Conservation (phyloP, 2,329 filamentous ascomycete genomes). For the Ascochyta viciae-villosae region DNA sequence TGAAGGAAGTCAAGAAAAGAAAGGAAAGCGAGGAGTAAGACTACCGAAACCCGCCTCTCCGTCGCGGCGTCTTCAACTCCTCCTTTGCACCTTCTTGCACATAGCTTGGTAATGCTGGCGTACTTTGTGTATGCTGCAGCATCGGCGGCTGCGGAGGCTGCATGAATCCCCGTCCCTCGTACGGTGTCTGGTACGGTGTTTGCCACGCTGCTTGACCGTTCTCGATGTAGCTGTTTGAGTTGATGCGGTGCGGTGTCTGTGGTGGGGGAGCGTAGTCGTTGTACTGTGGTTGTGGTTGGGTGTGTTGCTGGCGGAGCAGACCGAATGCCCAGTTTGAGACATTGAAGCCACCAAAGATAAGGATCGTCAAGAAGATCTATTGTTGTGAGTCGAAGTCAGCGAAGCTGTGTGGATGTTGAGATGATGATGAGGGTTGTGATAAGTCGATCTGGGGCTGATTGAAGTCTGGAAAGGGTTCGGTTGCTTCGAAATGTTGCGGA, state of each 20-base stretch:
- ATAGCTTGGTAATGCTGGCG: slow-evolving; percentile 33
- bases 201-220: slow-evolving; percentile 29
- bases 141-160: slow-evolving; percentile 30
- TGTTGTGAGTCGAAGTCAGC: slow-evolving; percentile 23
- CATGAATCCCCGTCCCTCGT: slow-evolving; percentile 24
- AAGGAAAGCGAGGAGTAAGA: background rate
- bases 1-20: background rate
- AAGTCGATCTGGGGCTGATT: background rate
- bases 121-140: slow-evolving; percentile 36
- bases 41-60: slow-evolving; percentile 27
- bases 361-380: slow-evolving; percentile 55
- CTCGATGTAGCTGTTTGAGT: slow-evolving; percentile 30
- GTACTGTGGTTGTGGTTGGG: slow-evolving; percentile 25
- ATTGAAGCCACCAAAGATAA: slow-evolving; percentile 61
- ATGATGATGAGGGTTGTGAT: background rate
- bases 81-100: slow-evolving; percentile 16
- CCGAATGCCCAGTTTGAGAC: slow-evolving; percentile 67
- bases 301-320: slow-evolving; percentile 56
- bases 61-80: slow-evolving; percentile 27
- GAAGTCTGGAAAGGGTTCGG: background rate
- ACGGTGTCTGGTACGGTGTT: slow-evolving; percentile 37
- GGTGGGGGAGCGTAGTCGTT: slow-evolving; percentile 32
- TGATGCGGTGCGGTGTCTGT: slow-evolving; percentile 42
- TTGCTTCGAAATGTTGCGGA: background rate
- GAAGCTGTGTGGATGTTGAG: background rate